Conservation (phyloP, 306 rosid genomes). For the Styphnolobium japonicum region DNA sequence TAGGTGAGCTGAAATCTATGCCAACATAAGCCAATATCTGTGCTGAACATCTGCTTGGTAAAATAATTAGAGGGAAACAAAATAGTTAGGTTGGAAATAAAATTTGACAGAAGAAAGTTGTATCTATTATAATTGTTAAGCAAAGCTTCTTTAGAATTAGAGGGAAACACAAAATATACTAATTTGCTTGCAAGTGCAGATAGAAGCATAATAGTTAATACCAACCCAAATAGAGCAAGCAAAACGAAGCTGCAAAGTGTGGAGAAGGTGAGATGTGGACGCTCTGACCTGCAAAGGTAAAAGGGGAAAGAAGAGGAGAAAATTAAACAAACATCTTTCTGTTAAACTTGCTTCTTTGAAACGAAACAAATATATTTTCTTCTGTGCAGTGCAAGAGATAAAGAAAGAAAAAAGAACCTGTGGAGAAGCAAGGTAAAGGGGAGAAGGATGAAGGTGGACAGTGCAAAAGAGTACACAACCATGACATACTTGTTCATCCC, state of each 20-base stretch:
- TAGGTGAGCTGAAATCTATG: slow-evolving; percentile 49
- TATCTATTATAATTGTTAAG: background rate
- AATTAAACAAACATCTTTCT: background rate
- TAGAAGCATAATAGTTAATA: background rate
- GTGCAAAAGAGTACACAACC: slow-evolving; percentile 29
- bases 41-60: slow-evolving; percentile 26
- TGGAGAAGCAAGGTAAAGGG: slow-evolving; percentile 24
- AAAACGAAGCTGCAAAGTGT: slow-evolving; percentile 31
- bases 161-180: background rate
- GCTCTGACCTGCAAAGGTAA: slow-evolving; percentile 21
- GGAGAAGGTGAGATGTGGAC: slow-evolving; percentile 35
- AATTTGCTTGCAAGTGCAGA: background rate
- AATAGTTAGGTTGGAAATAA: background rate
- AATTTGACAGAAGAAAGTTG: background rate
- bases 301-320: background rate
- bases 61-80: no score
- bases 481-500: slow-evolving; percentile 30
- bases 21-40: slow-evolving; percentile 39
- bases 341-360: background rate
- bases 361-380: background rate
- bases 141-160: background rate
- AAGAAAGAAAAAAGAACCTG: background rate
- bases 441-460: slow-evolving; percentile 27
- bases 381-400: background rate
- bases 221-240: slow-evolving; percentile 34